Base-by-base conservation (phyloP, 805 yeast genomes). In the Candida broadrunensis region DNA sequence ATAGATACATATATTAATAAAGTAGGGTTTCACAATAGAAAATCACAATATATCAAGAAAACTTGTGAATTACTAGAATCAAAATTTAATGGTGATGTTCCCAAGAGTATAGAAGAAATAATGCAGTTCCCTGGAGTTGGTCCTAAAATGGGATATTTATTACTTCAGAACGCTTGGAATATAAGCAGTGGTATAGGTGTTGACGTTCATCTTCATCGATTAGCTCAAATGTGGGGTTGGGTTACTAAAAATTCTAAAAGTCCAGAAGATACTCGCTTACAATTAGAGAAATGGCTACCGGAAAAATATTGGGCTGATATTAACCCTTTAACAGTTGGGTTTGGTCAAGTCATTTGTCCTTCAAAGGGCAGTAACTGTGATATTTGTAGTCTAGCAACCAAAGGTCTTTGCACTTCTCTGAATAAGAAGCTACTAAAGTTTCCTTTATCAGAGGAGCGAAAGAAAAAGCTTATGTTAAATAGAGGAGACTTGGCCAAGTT, bases 121-220 rank as follows among this genome's bases (percentile, higher is more conserved):
- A 70, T 77, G 4, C 60, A 75, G 0, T 65, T 90, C 24, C 97
- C 97, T 0, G 98, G 98, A 0, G 95, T 90, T 2, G 98, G 98
- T 0, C 96, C 96, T 7, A 90, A 90, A 58, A 90, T 90, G 98
- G 96, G 95, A 0, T 85, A 77, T 56, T 63, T 90, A 30, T 72
- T 90, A 1, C 65, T 88, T 43, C 96, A 88, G 52, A 76, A 79
- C 31, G 96, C 93, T 0, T 89, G 97, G 97, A 67, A 72, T 32
- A 67, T 82, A 43, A 81, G 73, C 39, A 66, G 70, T 12, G 97
- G 97, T 0, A 87, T 90, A n/a, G 97, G 97, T 7, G 97, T 90
- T 9, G 98, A 90, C 57, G 90, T 88, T 2, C 98, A 90, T 60
- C 80, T 90, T 39, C 90, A 86, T 51, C 67, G 98, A 39, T 65